phyloP scores from a whole-genome alignment of 1,284 basidiomycete species.

The Malassezia arunalokei region DNA sequence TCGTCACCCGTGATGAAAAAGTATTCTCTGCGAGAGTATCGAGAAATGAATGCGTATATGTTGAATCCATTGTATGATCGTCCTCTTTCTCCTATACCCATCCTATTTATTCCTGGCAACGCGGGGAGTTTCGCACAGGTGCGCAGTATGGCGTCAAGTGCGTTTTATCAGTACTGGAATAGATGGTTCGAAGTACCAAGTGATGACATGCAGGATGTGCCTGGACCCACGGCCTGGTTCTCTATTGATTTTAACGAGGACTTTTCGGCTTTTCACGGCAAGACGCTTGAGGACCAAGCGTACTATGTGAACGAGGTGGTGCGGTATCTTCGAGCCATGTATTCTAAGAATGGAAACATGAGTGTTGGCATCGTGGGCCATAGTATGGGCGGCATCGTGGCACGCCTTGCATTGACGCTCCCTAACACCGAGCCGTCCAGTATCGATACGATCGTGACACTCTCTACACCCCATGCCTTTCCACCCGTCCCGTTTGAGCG shows the following conservation, averaged over 20 bases:
- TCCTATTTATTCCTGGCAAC: slow-evolving; percentile 92
- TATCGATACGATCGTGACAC: slow-evolving; percentile 74
- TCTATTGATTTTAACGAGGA: slow-evolving; percentile 88
- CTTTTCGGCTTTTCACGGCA: slow-evolving; percentile 84
- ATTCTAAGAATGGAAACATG: slow-evolving; percentile 46
- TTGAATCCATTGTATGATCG: background rate
- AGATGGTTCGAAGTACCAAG: background rate
- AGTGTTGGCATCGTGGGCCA: slow-evolving; percentile 71
- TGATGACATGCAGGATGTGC: slow-evolving; percentile 24
- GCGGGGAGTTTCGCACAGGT: slow-evolving; percentile 90
- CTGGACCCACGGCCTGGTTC: slow-evolving; percentile 16
- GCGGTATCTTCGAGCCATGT: slow-evolving; percentile 63
- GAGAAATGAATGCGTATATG: slow-evolving; percentile 52
- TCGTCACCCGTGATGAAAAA: slow-evolving; percentile 54
- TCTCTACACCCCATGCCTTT: slow-evolving; percentile 81
- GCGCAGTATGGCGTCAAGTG: slow-evolving; percentile 83
- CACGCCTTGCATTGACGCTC: slow-evolving; percentile 57
- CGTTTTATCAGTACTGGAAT: slow-evolving; percentile 64
- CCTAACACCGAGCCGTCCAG: slow-evolving; percentile 46
- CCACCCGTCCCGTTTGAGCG: slow-evolving; percentile 79
- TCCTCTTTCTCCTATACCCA: slow-evolving; percentile 51
- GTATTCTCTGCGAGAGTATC: slow-evolving; percentile 78
- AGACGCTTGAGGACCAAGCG: slow-evolving; percentile 72
- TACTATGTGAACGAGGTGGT: slow-evolving; percentile 64
- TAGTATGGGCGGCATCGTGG: slow-evolving; percentile 97